These are phyloP conservation scores for Xylaria hypoxylon DNA, from an alignment of 2,329 filamentous ascomycete species.

Conservation along the genomic window DNA sequence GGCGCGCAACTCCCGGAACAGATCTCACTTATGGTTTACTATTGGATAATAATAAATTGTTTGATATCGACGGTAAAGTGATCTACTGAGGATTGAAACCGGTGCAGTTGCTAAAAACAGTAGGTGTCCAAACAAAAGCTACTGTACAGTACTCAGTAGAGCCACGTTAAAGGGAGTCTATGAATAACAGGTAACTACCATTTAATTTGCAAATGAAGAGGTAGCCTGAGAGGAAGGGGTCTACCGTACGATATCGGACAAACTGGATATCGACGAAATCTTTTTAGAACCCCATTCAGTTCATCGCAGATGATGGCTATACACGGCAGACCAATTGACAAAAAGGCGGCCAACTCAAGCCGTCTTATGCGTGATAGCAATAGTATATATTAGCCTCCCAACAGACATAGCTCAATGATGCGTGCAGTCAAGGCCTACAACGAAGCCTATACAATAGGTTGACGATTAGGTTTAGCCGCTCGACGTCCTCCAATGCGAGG, in stretches of 20 bases:
- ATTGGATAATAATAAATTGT: conserved; percentile 10
- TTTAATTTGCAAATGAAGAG: not conserved
- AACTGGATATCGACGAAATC: not conserved
- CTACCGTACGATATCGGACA: not conserved
- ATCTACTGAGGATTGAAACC: conserved; percentile 2
- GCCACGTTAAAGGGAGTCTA: not conserved
- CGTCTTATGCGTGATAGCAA: not conserved
- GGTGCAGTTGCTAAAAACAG: conserved; percentile 17
- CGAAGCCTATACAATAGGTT: not conserved
- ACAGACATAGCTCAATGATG: not conserved
- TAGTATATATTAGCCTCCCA: not conserved
- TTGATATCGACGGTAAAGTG: not conserved
- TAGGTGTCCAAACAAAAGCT: conserved; percentile 15
- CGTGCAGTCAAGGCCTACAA: not conserved
- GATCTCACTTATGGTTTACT: not conserved
- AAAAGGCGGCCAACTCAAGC: not conserved
- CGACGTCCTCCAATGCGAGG: conserved; percentile 1
- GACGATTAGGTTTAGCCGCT: not conserved
- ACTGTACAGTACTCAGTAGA: not conserved
- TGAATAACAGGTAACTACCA: not conserved
- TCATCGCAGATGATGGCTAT: not conserved
- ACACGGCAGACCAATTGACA: too few relatives aligned
- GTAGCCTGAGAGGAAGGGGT: not conserved
- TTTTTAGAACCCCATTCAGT: not conserved
- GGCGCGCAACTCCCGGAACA: conserved; percentile 26